Percentiles rank a stretch among this genome's conserved stretches.
Conservation (phyloP, 495 filamentous ascomycete species). For the Aspergillus asperescens region DNA sequence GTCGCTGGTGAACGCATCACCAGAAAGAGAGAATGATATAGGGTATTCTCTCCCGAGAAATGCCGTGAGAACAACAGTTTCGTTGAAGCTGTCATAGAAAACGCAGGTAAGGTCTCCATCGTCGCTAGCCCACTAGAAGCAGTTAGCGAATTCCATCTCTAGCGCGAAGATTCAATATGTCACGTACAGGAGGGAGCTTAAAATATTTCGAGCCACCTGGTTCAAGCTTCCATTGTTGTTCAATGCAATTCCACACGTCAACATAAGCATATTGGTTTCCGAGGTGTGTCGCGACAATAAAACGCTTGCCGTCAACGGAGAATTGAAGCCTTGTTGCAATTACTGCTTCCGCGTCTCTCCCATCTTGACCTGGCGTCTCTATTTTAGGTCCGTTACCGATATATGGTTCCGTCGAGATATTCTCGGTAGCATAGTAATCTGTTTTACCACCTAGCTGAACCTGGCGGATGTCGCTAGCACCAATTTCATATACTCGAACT, state of each 20-base stretch:
- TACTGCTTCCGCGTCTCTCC: slow-evolving; percentile 5
- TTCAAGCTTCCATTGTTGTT: slow-evolving; percentile 17
- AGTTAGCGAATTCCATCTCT: slow-evolving; percentile 8
- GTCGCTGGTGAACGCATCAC: slow-evolving; percentile 10
- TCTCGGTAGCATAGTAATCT: slow-evolving; percentile 1
- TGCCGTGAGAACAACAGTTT: slow-evolving; percentile 20
- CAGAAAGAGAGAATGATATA: slow-evolving; percentile 12
- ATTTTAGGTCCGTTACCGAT: background rate
- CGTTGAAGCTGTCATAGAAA: slow-evolving; percentile 22
- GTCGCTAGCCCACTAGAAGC: slow-evolving; percentile 16
- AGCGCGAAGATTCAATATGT: background rate
- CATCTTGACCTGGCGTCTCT: background rate
- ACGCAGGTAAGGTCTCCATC: slow-evolving; percentile 22
- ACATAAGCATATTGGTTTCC: slow-evolving; percentile 18
- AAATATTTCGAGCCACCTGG: slow-evolving; percentile 18
- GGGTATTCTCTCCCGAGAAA: slow-evolving; percentile 25
- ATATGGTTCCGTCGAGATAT: background rate
- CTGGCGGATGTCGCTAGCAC: slow-evolving; percentile 11
- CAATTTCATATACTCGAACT: slow-evolving; percentile 21
- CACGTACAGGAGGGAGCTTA: slow-evolving; percentile 21
- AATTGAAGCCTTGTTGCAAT: slow-evolving; percentile 23
- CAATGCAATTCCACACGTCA: slow-evolving; percentile 24
- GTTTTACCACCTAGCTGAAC: slow-evolving; percentile 13
- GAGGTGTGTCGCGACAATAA: slow-evolving; percentile 23
- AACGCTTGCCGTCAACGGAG: slow-evolving; percentile 18